A percentile compares a stretch with the other conserved stretches of the same genome.
Evolutionary conservation across 2,329 filamentous ascomycete genomes (phyloP).

Genomic region (Daldinia eschscholtzii): DNA sequence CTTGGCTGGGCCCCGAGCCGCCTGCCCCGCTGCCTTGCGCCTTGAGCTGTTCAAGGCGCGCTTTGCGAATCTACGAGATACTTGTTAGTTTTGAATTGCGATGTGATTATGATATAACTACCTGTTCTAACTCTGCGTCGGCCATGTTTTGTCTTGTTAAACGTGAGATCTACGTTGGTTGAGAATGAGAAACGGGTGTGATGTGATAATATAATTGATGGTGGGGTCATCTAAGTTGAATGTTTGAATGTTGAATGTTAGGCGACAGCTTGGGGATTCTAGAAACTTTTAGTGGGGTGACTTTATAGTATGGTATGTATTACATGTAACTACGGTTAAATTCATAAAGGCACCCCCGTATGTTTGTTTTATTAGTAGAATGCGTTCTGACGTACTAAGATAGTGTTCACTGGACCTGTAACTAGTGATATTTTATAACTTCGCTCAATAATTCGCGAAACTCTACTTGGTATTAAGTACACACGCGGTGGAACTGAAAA

Average conservation of each 20-base stretch:
- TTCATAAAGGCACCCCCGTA: not conserved
- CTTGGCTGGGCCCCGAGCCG: slow-evolving; percentile 59
- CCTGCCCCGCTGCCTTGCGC: slow-evolving; percentile 70
- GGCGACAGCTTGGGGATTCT: slow-evolving; percentile 11
- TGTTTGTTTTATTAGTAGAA: no score
- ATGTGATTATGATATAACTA: slow-evolving; percentile 48
- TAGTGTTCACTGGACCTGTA: no score
- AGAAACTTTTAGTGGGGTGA: slow-evolving; percentile 31
- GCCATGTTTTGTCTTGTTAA: slow-evolving; percentile 49
- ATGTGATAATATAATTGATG: slow-evolving; percentile 2
- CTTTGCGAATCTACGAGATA: slow-evolving; percentile 80
- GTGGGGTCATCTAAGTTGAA: slow-evolving; percentile 10
- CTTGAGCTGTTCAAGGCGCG: slow-evolving; percentile 93
- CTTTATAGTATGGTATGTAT: no score
- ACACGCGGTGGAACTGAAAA: no score
- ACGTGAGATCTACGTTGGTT: slow-evolving; percentile 3
- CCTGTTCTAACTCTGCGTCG: slow-evolving; percentile 58
- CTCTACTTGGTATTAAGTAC: no score
- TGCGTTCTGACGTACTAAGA: not conserved
- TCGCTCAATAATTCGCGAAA: no score
- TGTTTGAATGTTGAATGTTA: not conserved
- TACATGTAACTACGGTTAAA: no score
- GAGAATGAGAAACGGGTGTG: slow-evolving; percentile 6
- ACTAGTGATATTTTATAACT: no score
- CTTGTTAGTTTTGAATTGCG: slow-evolving; percentile 12